phyloP scores from a whole-genome alignment of 768 basidiomycete genomes.

The Scleroderma bovista region DNA sequence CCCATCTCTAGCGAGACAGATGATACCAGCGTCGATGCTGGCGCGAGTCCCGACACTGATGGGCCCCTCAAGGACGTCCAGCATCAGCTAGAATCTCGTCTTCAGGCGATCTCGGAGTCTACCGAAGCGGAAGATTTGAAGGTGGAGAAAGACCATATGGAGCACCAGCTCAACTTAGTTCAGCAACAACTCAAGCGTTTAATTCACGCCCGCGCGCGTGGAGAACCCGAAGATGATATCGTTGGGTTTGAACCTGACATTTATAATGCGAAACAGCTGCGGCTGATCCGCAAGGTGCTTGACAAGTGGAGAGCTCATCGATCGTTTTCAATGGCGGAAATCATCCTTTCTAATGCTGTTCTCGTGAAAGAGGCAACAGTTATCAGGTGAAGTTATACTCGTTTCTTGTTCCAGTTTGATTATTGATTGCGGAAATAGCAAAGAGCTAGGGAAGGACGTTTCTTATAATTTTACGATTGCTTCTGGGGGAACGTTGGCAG shows the following conservation, averaged over 20 bases:
- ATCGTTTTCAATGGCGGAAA: slow-evolving; percentile 90
- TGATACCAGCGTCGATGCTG: slow-evolving; percentile 78
- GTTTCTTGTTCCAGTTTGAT: background rate
- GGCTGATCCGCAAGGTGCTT: slow-evolving; percentile 77
- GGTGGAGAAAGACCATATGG: slow-evolving; percentile 90
- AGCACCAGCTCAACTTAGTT: slow-evolving; percentile 78
- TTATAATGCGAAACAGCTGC: slow-evolving; percentile 76
- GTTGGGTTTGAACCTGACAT: slow-evolving; percentile 73
- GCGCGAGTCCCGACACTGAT: slow-evolving; percentile 61
- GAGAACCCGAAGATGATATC: slow-evolving; percentile 63
- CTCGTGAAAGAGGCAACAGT: slow-evolving; percentile 92
- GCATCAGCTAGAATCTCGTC: slow-evolving; percentile 65
- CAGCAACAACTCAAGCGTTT: slow-evolving; percentile 78
- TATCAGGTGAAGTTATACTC: slow-evolving; percentile 54
- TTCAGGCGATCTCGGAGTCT: slow-evolving; percentile 57
- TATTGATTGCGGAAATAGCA: slow-evolving; percentile 41
- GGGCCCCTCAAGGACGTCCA: slow-evolving; percentile 66
- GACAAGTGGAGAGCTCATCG: slow-evolving; percentile 82
- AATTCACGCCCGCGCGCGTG: slow-evolving; percentile 68
- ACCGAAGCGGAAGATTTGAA: slow-evolving; percentile 81
- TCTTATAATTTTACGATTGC: slow-evolving; percentile 90
- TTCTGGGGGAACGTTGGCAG: slow-evolving; percentile 73
- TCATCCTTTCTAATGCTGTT: slow-evolving; percentile 77
- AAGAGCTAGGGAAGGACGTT: slow-evolving; percentile 81
- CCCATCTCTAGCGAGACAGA: slow-evolving; percentile 82